Evolutionary conservation across 1,284 basidiomycete genomes (phyloP), one percentile per base, ranked within the genome.

Genomic region (Neonothopanus nambi): DNA sequence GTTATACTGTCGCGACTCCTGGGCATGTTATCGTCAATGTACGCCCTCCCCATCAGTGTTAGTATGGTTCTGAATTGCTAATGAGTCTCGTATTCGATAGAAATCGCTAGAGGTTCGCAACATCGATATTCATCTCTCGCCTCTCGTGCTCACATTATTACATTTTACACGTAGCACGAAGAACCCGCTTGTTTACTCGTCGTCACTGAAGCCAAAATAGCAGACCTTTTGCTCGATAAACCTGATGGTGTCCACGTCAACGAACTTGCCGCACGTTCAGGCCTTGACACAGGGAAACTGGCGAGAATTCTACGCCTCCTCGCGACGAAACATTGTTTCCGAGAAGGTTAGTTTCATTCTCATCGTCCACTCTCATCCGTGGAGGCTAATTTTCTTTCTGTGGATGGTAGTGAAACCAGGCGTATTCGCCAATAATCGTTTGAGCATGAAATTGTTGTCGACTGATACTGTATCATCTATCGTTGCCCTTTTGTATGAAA

Each of bases 401-500:
- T n/a, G n/a, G n/a, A 18, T 39, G 8, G 9, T 20, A 58, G 57
- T 57, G 11, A 48, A 50, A 47, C 51, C 48, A 13, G 56, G 47
- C 35, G 65, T 69, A 1, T 72, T 70, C 41, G 65, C 67, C 12
- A 71, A 72, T 46, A 71, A 70, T 54, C 64, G 67, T 5, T 56
- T 71, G n/a, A 68, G 66, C 40, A 52, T 65, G 15, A 63, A 62
- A n/a, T 57, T 71, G 2, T 40, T 67, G 1, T 61, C 62, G 2
- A 54, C 48, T 1, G 61, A 63, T 54, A 61, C 59, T 1, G 41
- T 68, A 7, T 65, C 62, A 13, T 57, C 57, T 30, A 45, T 68
- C 12, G 64, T 41, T 26, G 48, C 18, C 12, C 54, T 48, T 15
- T 17, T 56, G 46, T 50, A 40, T 42, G 15, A n/a, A n/a, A n/a